These are phyloP conservation scores for Fusarium irregulare DNA, from an alignment of 2,329 filamentous ascomycete genomes.

Conservation along the genomic window DNA sequence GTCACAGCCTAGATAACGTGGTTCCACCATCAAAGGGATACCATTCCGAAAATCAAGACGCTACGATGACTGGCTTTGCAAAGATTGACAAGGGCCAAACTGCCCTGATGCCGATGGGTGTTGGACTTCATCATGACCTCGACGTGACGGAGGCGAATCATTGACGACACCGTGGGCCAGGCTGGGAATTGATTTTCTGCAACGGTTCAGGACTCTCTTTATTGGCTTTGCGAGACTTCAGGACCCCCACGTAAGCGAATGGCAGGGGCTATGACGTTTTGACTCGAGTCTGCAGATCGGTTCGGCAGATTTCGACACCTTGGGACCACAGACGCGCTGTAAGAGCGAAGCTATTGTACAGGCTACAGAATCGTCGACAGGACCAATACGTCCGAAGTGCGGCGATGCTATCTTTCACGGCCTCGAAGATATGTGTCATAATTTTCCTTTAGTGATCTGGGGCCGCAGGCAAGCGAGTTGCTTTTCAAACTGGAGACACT, in stretches of 20 bases:
- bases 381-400: conserved; percentile 4
- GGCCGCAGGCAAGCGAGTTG: conserved; percentile 36
- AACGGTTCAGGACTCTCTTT: conserved; percentile 11
- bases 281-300: conserved; percentile 31
- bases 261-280: conserved; percentile 41
- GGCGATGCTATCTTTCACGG: conserved; percentile 2
- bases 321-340: conserved; percentile 5
- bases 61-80: not conserved
- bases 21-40: conserved; percentile 1
- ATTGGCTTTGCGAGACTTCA: conserved; percentile 12
- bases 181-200: conserved; percentile 33
- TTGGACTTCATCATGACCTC: conserved; percentile 11
- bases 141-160: conserved; percentile 28
- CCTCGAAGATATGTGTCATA: conserved; percentile 37
- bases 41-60: not conserved
- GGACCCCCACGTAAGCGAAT: conserved; percentile 24
- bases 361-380: conserved; percentile 9
- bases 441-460: conserved; percentile 20
- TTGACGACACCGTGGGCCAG: conserved; percentile 28
- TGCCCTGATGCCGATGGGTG: conserved; percentile 12
- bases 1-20: conserved; percentile 21
- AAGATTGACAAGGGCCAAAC: not conserved
- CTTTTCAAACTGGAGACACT: conserved; percentile 32
- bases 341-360: conserved; percentile 13
- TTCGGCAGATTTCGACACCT: conserved; percentile 18